Conservation (phyloP, 2,329 filamentous ascomycete genomes). For the Claviceps purpurea region DNA sequence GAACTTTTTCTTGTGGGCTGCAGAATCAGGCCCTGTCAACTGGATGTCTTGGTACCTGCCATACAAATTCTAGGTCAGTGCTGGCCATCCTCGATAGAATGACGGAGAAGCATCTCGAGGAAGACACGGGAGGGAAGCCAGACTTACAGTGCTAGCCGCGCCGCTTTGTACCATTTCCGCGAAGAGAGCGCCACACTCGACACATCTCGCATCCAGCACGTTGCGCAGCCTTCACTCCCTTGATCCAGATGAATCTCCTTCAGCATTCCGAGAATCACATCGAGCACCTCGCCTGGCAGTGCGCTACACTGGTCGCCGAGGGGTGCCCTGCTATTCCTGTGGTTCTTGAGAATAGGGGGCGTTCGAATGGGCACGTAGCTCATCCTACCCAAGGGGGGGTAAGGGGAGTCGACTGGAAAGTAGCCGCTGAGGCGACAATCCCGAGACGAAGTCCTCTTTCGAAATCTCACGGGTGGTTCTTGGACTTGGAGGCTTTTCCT, state of each 20-base stretch:
- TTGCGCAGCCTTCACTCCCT: slow-evolving; percentile 41
- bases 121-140: too few relatives aligned
- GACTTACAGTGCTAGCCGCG: slow-evolving; percentile 36
- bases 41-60: slow-evolving; percentile 45
- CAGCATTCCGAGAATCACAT: slow-evolving; percentile 40
- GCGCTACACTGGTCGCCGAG: slow-evolving; percentile 41
- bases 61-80: background rate
- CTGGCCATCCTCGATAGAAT: background rate
- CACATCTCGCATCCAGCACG: slow-evolving; percentile 51
- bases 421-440: slow-evolving; percentile 25
- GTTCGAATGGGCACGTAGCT: slow-evolving; percentile 5
- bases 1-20: slow-evolving; percentile 41
- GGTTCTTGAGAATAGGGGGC: slow-evolving; percentile 1
- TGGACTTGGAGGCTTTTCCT: slow-evolving; percentile 11
- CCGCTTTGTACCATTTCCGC: slow-evolving; percentile 38
- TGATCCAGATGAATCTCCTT: slow-evolving; percentile 35
- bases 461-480: slow-evolving; percentile 10
- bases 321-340: slow-evolving; percentile 9
- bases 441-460: slow-evolving; percentile 15
- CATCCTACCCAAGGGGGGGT: slow-evolving; percentile 12
- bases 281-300: slow-evolving; percentile 45
- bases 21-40: slow-evolving; percentile 43
- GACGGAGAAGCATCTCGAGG: too few relatives aligned
- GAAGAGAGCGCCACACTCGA: slow-evolving; percentile 36
- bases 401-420: slow-evolving; percentile 24